Conservation (phyloP, 805 yeast species). For the Komagataella pseudopastoris region DNA sequence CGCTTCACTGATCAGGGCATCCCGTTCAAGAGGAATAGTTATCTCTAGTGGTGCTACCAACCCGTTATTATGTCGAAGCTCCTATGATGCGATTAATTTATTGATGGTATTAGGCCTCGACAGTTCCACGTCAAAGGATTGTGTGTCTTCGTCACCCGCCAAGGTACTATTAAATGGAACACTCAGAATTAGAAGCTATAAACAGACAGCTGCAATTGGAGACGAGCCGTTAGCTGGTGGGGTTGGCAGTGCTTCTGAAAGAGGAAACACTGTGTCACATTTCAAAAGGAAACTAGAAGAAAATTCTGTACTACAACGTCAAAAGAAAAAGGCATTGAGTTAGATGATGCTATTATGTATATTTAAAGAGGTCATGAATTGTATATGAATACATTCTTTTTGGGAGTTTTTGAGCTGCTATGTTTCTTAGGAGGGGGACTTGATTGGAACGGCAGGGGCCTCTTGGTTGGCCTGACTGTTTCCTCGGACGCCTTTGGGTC, state of each 20-base stretch:
- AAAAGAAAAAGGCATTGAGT: conserved; percentile 1
- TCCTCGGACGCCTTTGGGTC: not conserved
- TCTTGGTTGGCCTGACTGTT: not conserved
- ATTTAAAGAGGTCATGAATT: not conserved
- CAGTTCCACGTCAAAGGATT: conserved; percentile 41
- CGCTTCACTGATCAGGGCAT: conserved; percentile 63
- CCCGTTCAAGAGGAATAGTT: conserved; percentile 69
- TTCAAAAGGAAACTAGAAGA: not conserved
- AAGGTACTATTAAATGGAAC: conserved; percentile 62
- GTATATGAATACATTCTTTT: not conserved
- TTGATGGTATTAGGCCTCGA: conserved; percentile 61
- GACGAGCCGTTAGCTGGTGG: conserved; percentile 10
- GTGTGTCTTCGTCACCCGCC: conserved; percentile 46
- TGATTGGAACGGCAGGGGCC: not conserved
- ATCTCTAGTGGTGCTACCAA: conserved; percentile 61
- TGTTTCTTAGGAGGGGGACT: not conserved
- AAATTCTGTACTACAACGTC: not conserved
- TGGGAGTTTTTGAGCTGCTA: not conserved
- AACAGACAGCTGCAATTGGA: conserved; percentile 57
- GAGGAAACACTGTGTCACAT: not conserved
- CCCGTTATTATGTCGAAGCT: conserved; percentile 48
- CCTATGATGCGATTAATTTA: conserved; percentile 55
- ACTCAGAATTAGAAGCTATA: conserved; percentile 58
- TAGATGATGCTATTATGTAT: not conserved
- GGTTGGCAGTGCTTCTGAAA: not conserved